Evolutionary conservation across 768 basidiomycete species (phyloP).

Genomic region (Boletus tomentosulus): DNA sequence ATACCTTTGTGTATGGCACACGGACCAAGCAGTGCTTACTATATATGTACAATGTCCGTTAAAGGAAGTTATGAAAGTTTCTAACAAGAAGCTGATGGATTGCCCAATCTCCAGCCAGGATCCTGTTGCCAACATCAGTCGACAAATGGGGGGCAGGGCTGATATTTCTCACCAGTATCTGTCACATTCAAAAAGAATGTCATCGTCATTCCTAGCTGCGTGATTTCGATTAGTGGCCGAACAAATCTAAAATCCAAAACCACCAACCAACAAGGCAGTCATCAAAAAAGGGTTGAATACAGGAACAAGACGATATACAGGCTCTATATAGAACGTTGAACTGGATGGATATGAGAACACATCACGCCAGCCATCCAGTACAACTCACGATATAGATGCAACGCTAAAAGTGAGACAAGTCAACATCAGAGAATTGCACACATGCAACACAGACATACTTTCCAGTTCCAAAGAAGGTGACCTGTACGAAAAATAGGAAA

Average conservation of each 20-base stretch:
- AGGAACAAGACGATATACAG: constrained; percentile 83
- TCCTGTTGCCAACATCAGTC: too few relatives aligned
- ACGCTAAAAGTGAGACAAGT: constrained; percentile 41
- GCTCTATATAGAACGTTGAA: constrained; percentile 84
- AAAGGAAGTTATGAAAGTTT: too few relatives aligned
- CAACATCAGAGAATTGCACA: background rate
- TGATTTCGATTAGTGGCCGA: constrained; percentile 1
- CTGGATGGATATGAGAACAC: constrained; percentile 27
- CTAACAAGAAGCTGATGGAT: constrained; percentile 62
- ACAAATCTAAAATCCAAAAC: background rate
- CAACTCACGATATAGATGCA: constrained; percentile 74
- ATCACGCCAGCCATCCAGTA: background rate
- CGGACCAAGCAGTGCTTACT: too few relatives aligned
- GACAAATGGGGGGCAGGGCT: background rate
- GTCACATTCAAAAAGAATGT: constrained; percentile 81
- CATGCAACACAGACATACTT: constrained; percentile 47
- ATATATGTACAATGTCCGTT: too few relatives aligned
- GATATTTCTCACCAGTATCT: constrained; percentile 54
- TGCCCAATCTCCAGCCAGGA: constrained; percentile 91
- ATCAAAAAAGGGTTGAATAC: constrained; percentile 85
- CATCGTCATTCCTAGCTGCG: constrained; percentile 65
- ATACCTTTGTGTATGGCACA: too few relatives aligned
- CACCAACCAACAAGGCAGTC: constrained; percentile 59
- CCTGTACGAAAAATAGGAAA: constrained; percentile 83
- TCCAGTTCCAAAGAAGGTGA: constrained; percentile 83